Conservation (phyloP, 2,329 filamentous ascomycete species). For the Pseudocercospora fijiensis region DNA sequence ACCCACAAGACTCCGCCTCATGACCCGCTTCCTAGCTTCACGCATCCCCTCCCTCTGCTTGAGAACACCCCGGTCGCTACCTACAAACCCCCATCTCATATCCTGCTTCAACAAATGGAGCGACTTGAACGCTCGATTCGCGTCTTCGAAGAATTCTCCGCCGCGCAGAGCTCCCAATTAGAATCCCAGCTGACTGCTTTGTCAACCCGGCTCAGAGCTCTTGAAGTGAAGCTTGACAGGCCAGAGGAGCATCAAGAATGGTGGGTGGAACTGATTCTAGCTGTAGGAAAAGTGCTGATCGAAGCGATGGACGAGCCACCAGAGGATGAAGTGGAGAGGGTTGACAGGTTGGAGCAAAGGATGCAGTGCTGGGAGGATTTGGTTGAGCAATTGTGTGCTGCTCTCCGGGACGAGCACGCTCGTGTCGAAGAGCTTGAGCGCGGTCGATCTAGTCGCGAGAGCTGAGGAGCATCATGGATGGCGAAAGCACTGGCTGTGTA, state of each 20-base stretch:
- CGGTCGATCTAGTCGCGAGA: background rate
- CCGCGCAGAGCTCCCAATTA: background rate
- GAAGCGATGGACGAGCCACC: background rate
- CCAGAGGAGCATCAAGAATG: background rate
- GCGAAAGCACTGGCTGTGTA: too few relatives aligned
- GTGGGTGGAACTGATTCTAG: background rate
- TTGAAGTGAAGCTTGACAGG: background rate
- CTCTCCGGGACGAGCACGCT: background rate
- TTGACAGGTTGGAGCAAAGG: background rate
- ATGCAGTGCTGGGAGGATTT: background rate
- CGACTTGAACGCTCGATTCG: background rate
- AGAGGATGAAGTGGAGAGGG: background rate
- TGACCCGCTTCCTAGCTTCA: background rate
- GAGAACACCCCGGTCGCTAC: background rate
- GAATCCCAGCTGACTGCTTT: background rate
- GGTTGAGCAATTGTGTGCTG: background rate
- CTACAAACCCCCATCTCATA: background rate
- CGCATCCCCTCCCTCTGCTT: background rate
- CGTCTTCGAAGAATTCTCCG: background rate
- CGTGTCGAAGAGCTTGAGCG: background rate
- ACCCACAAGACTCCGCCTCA: background rate
- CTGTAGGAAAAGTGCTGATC: background rate
- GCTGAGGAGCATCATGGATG: too few relatives aligned
- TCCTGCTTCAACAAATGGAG: background rate
- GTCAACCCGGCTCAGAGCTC: background rate